phyloP scores from a whole-genome alignment of 129 eudicot species.

The Chrysanthemum seticuspe region DNA sequence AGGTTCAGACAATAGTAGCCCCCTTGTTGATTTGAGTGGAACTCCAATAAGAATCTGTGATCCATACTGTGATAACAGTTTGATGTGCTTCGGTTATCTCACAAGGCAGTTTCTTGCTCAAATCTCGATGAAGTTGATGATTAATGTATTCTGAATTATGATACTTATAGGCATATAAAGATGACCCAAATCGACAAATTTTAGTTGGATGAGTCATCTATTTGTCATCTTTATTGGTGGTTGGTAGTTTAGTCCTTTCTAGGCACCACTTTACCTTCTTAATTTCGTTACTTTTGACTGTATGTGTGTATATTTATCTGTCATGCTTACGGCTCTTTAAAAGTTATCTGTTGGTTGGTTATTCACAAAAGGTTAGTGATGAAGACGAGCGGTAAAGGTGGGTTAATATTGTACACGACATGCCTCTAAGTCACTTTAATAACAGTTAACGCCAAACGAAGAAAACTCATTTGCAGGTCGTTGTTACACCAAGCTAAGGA shows the following conservation, averaged over 20 bases:
- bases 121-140: slow-evolving; percentile 2
- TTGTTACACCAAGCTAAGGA: slow-evolving; percentile 1
- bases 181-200: neutral
- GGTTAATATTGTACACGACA: neutral
- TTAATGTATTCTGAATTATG: neutral
- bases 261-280: slow-evolving; percentile 8
- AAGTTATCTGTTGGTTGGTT: neutral
- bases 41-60: slow-evolving; percentile 21
- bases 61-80: slow-evolving; percentile 16
- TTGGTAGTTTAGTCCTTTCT: slow-evolving; percentile 21
- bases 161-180: slow-evolving; percentile 35
- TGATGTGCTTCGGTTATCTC: neutral
- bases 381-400: neutral
- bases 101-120: neutral
- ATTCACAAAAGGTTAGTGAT: neutral
- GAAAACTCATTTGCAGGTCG: neutral
- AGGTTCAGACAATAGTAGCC: slow-evolving; percentile 14
- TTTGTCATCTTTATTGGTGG: slow-evolving; percentile 23
- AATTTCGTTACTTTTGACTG: slow-evolving; percentile 7
- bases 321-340: neutral
- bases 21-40: slow-evolving; percentile 17
- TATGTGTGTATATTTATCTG: neutral
- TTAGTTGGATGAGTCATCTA: slow-evolving; percentile 39
- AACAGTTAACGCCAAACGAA: too few relatives aligned
- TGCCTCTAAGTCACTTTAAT: neutral